Percentiles rank a stretch among this genome's conserved stretches.
These are phyloP conservation scores for Gynostemma pentaphyllum DNA, from an alignment of 306 rosid species.

Conservation along the genomic window DNA sequence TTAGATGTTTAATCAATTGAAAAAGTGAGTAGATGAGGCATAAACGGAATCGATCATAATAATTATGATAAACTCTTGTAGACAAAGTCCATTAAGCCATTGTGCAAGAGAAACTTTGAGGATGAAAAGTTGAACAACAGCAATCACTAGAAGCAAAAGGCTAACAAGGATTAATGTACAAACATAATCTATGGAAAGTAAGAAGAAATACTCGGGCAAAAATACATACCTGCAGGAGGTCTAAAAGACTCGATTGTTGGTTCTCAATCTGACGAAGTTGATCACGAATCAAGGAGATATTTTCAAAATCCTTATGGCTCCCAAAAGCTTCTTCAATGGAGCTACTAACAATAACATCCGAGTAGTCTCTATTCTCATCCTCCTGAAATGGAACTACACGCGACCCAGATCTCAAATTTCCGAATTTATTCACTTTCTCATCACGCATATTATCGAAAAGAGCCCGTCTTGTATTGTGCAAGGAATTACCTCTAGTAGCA, in stretches of 20 bases:
- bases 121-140: neutral
- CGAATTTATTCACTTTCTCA: constrained; percentile 39
- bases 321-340: constrained; percentile 41
- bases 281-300: constrained; percentile 65
- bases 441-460: constrained; percentile 41
- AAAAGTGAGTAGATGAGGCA: neutral
- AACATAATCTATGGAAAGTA: neutral
- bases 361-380: constrained; percentile 11
- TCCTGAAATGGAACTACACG: constrained; percentile 58
- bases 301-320: constrained; percentile 64
- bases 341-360: constrained; percentile 24
- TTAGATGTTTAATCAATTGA: constrained; percentile 10
- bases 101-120: neutral
- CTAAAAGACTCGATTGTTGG: constrained; percentile 75
- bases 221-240: constrained; percentile 69
- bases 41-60: neutral
- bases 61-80: neutral
- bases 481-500: constrained; percentile 19
- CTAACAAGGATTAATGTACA: neutral
- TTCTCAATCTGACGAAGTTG: constrained; percentile 94
- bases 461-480: constrained; percentile 31
- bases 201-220: neutral
- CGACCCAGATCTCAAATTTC: constrained; percentile 42
- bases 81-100: neutral
- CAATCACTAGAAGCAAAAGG: neutral